These are phyloP conservation scores for Malbranchea zuffiana DNA, from an alignment of 2,329 filamentous ascomycete species.

Conservation along the genomic window DNA sequence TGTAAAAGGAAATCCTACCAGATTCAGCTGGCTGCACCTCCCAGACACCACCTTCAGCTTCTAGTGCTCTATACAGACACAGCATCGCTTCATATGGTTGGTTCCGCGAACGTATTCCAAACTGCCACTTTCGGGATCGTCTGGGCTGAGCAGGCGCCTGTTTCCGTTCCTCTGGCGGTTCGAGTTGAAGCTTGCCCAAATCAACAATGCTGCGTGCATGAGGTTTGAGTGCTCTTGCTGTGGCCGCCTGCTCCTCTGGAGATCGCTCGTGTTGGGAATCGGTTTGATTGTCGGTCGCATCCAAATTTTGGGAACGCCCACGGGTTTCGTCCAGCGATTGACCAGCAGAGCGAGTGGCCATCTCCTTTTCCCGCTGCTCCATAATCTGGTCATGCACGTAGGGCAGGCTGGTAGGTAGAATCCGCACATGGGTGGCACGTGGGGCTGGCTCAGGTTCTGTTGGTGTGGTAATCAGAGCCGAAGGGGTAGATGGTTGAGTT, in stretches of 20 bases:
- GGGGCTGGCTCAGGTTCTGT: slow-evolving; percentile 21
- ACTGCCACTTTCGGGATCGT: slow-evolving; percentile 81
- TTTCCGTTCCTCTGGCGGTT: slow-evolving; percentile 47
- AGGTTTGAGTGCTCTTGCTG: slow-evolving; percentile 68
- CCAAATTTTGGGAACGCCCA: background rate
- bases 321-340: slow-evolving; percentile 24
- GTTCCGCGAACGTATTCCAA: slow-evolving; percentile 90
- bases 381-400: slow-evolving; percentile 86
- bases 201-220: slow-evolving; percentile 64
- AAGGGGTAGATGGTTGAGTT: background rate
- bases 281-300: background rate
- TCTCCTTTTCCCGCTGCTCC: slow-evolving; percentile 42
- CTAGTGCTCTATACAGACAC: slow-evolving; percentile 86
- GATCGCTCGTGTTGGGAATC: slow-evolving; percentile 21
- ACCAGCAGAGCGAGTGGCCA: slow-evolving; percentile 32
- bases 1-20: slow-evolving; percentile 21
- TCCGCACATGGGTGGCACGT: slow-evolving; percentile 74
- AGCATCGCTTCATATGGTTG: slow-evolving; percentile 87
- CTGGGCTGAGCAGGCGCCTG: slow-evolving; percentile 44
- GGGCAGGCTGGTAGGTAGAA: slow-evolving; percentile 82
- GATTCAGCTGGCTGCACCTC: slow-evolving; percentile 44
- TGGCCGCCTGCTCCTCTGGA: slow-evolving; percentile 69
- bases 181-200: slow-evolving; percentile 49
- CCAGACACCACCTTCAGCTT: slow-evolving; percentile 82
- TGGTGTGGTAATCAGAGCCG: slow-evolving; percentile 3